phyloP scores from a whole-genome alignment of 768 basidiomycete genomes.

The Coprinopsis sp. region DNA sequence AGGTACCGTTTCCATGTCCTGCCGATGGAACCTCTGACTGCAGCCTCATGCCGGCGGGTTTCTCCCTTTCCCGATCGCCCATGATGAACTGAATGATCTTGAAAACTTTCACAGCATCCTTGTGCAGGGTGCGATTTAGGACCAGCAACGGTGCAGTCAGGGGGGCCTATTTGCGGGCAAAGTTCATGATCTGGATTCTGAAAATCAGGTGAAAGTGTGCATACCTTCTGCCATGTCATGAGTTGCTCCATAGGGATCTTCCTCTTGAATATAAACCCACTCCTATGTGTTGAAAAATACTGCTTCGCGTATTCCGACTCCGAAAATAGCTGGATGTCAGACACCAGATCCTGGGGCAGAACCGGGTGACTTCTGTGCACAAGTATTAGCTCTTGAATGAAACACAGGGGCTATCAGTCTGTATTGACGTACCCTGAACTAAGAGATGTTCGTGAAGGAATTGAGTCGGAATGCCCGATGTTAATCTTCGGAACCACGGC shows the following conservation, averaged over 20 bases:
- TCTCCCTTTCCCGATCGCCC: slow-evolving; percentile 84
- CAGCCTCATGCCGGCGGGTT: slow-evolving; percentile 44
- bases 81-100: slow-evolving; percentile 89
- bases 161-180: slow-evolving; percentile 39
- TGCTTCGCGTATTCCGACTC: slow-evolving; percentile 80
- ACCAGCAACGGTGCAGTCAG: slow-evolving; percentile 72
- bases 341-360: slow-evolving; percentile 74
- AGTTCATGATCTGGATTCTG: neutral
- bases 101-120: slow-evolving; percentile 81
- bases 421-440: slow-evolving; percentile 56
- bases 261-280: slow-evolving; percentile 81
- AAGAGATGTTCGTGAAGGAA: slow-evolving; percentile 39
- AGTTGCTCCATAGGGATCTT: slow-evolving; percentile 79
- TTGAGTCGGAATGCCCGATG: slow-evolving; percentile 16
- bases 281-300: slow-evolving; percentile 89
- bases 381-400: slow-evolving; percentile 9
- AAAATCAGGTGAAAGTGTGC: neutral
- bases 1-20: slow-evolving; percentile 41
- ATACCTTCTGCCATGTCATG: slow-evolving; percentile 89
- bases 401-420: slow-evolving; percentile 3
- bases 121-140: slow-evolving; percentile 58
- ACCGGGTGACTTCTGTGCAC: slow-evolving; percentile 71
- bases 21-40: slow-evolving; percentile 38
- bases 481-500: slow-evolving; percentile 40
- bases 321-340: slow-evolving; percentile 84